Base-by-base conservation (phyloP, 2,329 filamentous ascomycete genomes). In the Aspergillus jensenii region DNA sequence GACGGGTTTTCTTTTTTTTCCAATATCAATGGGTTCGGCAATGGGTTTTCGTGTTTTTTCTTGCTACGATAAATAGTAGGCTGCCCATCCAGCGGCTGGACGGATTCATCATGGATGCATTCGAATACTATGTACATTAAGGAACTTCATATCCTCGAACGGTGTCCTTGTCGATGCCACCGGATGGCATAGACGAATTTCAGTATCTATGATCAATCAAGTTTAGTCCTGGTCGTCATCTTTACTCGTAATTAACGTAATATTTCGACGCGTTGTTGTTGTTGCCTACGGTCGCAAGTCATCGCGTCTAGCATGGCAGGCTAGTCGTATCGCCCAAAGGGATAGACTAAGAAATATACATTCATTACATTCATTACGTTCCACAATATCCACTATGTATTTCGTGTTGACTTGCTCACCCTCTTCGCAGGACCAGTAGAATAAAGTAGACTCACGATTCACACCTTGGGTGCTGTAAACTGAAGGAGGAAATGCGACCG, bases 1-100 rank as follows among this genome's bases (percentile, higher is more conserved):
- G 73, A 76, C 70, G 74, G 75, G 75, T 72, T 57, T 69, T 62
- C 60, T 54, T 64, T 69, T 55, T 64, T 68, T 70, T 74, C 66
- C 56, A 72, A 73, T 73, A 71, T 71, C 69, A 73, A 70, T 71
- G 72, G 73, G 72, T 68, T 59, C 46, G 56, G 56, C 56, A 58
- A 58, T 54, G 60, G 60, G 60, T 65, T 73, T 70, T 70, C 65
- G 69, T 70, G 65, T 67, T 68, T 66, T 66, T 65, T 67, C 59
- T 62, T 60, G 61, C 66, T 63, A 48, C 64, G 62, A 67, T 66
- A 69, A 67, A 68, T 69, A 68, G 62, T 70, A 67, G 55, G 58
- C 67, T 68, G 68, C 62, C 62, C 59, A 64, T 62, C 52, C 57
- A 62, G 60, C 60, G 63, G 59, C 62, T 65, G 66, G 63, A 64